Percentiles rank a stretch among this genome's conserved stretches.
These are phyloP conservation scores for Trypanosoma cruzi DNA, from an alignment of 208 protist genomes.

Conservation along the genomic window DNA sequence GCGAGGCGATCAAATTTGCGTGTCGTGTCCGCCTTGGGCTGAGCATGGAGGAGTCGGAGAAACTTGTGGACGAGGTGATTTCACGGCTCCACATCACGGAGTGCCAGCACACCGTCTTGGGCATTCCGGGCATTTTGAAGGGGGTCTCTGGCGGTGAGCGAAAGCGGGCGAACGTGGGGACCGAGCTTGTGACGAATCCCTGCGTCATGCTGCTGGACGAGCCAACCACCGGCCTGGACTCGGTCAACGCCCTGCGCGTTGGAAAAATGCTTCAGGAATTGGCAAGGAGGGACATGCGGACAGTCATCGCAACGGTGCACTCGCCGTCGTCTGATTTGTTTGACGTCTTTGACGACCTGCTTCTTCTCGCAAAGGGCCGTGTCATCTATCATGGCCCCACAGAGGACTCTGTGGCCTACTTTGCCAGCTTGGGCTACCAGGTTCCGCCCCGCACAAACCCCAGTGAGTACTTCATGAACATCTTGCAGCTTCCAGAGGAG, in stretches of 20 bases:
- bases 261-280: conserved; percentile 79
- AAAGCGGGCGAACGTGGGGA: conserved; percentile 88
- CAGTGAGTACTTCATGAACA: conserved; percentile 84
- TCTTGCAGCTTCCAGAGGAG: conserved; percentile 32
- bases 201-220: conserved; percentile 91
- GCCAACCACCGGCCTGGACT: conserved; percentile 88
- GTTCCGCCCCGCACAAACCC: conserved; percentile 52
- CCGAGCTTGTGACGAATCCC: conserved; percentile 89
- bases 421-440: conserved; percentile 42
- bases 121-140: conserved; percentile 58
- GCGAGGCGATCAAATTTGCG: conserved; percentile 82
- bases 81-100: conserved; percentile 59
- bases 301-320: conserved; percentile 91
- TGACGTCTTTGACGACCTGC: conserved; percentile 82
- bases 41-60: conserved; percentile 41
- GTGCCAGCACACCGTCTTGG: conserved; percentile 80
- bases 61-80: conserved; percentile 75
- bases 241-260: conserved; percentile 78
- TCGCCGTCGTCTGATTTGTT: conserved; percentile 90
- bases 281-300: conserved; percentile 72
- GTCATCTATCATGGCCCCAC: conserved; percentile 85
- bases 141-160: conserved; percentile 91
- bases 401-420: conserved; percentile 41
- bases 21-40: conserved; percentile 83
- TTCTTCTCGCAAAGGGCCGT: conserved; percentile 79